Percentiles rank a stretch among this genome's conserved stretches.
These are phyloP conservation scores for Sodiomyces alkalinus DNA, from an alignment of 2,329 filamentous ascomycete genomes.

Conservation along the genomic window DNA sequence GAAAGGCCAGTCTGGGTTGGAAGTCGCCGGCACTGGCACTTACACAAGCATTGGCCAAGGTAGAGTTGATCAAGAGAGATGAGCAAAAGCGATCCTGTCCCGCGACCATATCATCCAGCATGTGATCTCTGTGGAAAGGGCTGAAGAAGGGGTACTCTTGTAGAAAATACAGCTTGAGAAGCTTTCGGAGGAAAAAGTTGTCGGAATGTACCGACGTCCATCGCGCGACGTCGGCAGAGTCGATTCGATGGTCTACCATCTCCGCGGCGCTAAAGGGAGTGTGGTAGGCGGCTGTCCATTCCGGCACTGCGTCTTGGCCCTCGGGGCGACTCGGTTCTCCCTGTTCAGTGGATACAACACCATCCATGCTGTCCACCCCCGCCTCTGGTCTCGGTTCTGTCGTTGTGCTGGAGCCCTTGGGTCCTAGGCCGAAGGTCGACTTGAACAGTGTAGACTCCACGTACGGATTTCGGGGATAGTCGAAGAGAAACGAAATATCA, in stretches of 20 bases:
- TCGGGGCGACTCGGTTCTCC: neutral
- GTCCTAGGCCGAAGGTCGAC: neutral
- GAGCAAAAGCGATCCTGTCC: slow-evolving; percentile 20
- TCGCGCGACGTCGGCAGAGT: slow-evolving; percentile 12
- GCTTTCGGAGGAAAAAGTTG: slow-evolving; percentile 18
- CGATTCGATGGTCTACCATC: neutral
- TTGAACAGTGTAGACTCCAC: neutral
- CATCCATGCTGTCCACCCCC: too few relatives aligned
- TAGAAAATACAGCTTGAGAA: slow-evolving; percentile 13
- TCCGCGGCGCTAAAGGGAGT: neutral
- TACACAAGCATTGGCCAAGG: slow-evolving; percentile 22
- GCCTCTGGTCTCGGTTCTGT: too few relatives aligned
- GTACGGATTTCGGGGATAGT: neutral
- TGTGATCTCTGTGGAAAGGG: slow-evolving; percentile 22
- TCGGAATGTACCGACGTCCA: slow-evolving; percentile 22
- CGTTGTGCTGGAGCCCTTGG: too few relatives aligned
- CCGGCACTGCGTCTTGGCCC: neutral
- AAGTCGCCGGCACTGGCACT: too few relatives aligned
- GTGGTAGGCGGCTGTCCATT: neutral
- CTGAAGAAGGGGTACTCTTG: slow-evolving; percentile 21
- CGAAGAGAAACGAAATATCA: neutral
- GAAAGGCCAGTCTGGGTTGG: too few relatives aligned
- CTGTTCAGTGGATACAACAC: too few relatives aligned
- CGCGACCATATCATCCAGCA: slow-evolving; percentile 21
- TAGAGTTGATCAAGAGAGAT: slow-evolving; percentile 20